Base-by-base conservation (phyloP, 495 filamentous ascomycete species). In the Pseudotulostoma volvatum region DNA sequence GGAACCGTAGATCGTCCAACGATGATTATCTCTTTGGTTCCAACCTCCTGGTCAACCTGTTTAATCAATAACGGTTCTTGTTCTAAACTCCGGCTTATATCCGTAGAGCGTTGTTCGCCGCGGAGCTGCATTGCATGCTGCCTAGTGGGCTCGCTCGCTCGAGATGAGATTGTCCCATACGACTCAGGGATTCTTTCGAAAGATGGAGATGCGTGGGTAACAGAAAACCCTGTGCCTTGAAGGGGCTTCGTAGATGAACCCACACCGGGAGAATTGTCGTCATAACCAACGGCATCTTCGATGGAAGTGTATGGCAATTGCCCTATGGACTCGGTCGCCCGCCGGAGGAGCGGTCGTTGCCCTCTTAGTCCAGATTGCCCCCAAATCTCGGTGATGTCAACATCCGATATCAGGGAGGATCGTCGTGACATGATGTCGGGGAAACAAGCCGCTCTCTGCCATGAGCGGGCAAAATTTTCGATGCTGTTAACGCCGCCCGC, bases 401-500 rank as follows among this genome's bases (percentile, higher is more conserved):
- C 64, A 15, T 67, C 67, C 13, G 56, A 59, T 9, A 80, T 59
- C 47, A 92, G 83, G 16, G 82, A 76, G 13, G 76, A 73, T 2
- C 75, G 73, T 16, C 77, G 74, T 3, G 84, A 81, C 11, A 85
- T 70, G 36, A 93, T 79, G 53, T 95, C 88, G 18, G 71, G 68
- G 63, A 95, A 97, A 23, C 70, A 76, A 3, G 88, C 86, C 23
- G 90, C 90, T 49, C 90, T 74, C 51, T 84, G 84, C 85, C 88
- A 96, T 46, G 83, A 92, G 33, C 83, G 74, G 34, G 90, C 81
- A 54, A 97, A 97, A 49, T 87, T 94, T 46, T 92, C 77, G 47
- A 96, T 77, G 52, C 81, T 90, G 55, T 97, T 97, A 36, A 84
- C 79, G 19, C 90, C 90, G 31, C 90, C 90, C 9, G 77, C 81